Conservation (phyloP, 257 asterid species). For the Knoxia roxburghii region DNA sequence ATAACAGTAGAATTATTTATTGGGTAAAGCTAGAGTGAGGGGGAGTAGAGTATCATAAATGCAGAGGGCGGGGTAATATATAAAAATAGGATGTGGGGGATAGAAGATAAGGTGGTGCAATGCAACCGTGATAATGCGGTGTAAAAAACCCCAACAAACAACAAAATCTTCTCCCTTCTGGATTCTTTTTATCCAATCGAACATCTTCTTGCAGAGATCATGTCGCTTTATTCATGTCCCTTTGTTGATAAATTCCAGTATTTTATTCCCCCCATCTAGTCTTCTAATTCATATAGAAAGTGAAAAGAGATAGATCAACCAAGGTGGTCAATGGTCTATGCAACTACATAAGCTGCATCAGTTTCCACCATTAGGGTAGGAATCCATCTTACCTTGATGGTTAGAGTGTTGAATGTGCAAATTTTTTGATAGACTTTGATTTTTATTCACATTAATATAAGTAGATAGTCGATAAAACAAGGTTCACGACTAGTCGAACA, state of each 20-base stretch:
- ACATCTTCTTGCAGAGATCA: slow-evolving; percentile 86
- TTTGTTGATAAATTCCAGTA: slow-evolving; percentile 24
- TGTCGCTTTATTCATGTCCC: slow-evolving; percentile 69
- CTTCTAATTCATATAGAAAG: slow-evolving; percentile 19
- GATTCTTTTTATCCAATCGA: slow-evolving; percentile 77
- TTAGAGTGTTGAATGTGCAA: too few species aligned
- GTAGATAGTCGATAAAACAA: too few species aligned
- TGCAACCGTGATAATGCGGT: slow-evolving; percentile 53
- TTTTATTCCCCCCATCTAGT: slow-evolving; percentile 15
- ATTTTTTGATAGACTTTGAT: too few species aligned
- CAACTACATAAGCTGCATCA: too few species aligned
- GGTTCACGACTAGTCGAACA: too few species aligned
- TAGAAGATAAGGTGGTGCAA: slow-evolving; percentile 68
- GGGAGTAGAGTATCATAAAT: slow-evolving; percentile 9
- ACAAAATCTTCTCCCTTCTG: slow-evolving; percentile 50
- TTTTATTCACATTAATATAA: too few species aligned
- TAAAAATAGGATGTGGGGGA: slow-evolving; percentile 46
- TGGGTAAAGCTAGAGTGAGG: slow-evolving; percentile 10
- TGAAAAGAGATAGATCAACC: background rate
- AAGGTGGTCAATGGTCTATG: slow-evolving; percentile 10
- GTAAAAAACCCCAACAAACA: slow-evolving; percentile 48
- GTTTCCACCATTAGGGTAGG: too few species aligned
- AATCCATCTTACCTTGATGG: too few species aligned
- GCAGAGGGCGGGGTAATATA: slow-evolving; percentile 1
- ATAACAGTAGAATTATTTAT: slow-evolving; percentile 10